A percentile compares a stretch with the other conserved stretches of the same genome.
Evolutionary conservation across 2,329 filamentous ascomycete species (phyloP).

Genomic region (Myriangium duriaei): DNA sequence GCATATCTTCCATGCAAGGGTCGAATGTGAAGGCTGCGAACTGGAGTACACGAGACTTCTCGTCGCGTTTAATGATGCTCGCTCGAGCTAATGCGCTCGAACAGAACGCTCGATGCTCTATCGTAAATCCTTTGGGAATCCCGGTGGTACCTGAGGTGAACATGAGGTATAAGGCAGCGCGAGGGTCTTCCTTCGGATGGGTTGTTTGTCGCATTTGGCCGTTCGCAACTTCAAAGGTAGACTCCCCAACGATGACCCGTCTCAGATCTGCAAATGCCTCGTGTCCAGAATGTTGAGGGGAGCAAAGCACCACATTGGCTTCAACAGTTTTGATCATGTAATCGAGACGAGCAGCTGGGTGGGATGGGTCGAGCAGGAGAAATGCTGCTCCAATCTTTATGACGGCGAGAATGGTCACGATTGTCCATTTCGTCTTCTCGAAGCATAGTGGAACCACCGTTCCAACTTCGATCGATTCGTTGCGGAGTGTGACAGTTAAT

Average conservation of each 20-base stretch:
- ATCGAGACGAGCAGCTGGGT: neutral
- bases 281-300: too few relatives aligned
- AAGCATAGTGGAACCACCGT: conserved; percentile 24
- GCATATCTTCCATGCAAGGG: conserved; percentile 1
- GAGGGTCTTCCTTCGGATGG: too few relatives aligned
- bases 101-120: conserved; percentile 5
- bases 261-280: too few relatives aligned
- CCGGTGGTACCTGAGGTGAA: conserved; percentile 5
- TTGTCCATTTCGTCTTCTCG: conserved; percentile 24
- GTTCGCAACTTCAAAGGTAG: too few relatives aligned
- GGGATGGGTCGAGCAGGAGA: conserved; percentile 12
- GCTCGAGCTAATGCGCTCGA: conserved; percentile 6
- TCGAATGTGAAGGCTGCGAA: conserved; percentile 6
- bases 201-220: too few relatives aligned
- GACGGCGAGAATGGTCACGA: conserved; percentile 25
- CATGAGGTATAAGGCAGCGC: neutral
- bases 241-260: too few relatives aligned
- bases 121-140: conserved; percentile 1
- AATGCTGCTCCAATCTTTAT: conserved; percentile 27
- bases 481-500: neutral
- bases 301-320: neutral
- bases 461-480: neutral
- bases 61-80: neutral
- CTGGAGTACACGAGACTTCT: neutral
- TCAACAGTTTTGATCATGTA: neutral